Evolutionary conservation across 768 basidiomycete species (phyloP), one percentile per base, ranked within the genome.

Genomic region (Rossbeevera mucosa): DNA sequence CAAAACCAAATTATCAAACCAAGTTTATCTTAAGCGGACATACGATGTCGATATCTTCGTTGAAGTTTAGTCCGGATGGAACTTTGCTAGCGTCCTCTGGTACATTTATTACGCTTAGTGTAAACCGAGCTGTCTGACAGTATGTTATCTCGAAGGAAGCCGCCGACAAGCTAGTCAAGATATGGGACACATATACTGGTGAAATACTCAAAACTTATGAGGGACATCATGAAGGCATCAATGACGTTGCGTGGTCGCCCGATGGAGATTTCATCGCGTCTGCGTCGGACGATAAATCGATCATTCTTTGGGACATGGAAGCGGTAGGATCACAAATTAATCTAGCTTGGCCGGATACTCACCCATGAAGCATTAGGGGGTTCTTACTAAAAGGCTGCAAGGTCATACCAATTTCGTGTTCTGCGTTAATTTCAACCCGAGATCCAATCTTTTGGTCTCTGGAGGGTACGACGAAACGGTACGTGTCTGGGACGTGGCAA

Each of bases 391-490:
- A 55, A 81, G 77, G 11, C 74, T 99, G 12, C 76, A 78, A 41
- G 90, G 91, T 0, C 95, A 99, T 63, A 94, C 94, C 9, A 94
- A 90, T 62, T 92, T 92, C 53, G 93, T 98, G 2, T 94, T 96
- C 63, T 94, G 93, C 57, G 78, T 97, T 20, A 89, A 92, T 62
- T 98, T 87, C 70, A 94, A 90, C 60, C 94, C 92, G 1, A 80
- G 85, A 64, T 89, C 90, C 0, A 94, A 93, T 67, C 73, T 99
- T 29, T 74, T 98, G 48, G 96, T 90, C 14, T 94, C 91, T 20
- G 96, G 96, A 26, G 89, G 90, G 1, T 94, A 89, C 63, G 96
- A 99, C 61, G 96, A 99, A 74, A 93, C 89, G 14, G 90, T 98
- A 16, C 81, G 91, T 44, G 79, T 98, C n/a, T 98, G 95, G 95